Evolutionary conservation across 75 land plant genomes (phyloP).

Genomic region (Selaginella moellendorffii): DNA sequence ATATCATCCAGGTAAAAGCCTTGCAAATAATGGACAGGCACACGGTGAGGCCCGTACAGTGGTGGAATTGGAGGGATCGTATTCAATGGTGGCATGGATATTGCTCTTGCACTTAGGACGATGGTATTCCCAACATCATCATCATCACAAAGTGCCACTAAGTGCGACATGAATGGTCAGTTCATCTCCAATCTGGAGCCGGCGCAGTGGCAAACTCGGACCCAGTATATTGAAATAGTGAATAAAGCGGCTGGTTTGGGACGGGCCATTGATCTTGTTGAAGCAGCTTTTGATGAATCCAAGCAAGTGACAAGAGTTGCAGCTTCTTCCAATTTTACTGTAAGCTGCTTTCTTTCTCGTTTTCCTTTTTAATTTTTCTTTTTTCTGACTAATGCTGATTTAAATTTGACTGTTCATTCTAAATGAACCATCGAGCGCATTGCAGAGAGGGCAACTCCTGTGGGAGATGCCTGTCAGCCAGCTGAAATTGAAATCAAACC

Average conservation of each 20-base stretch:
- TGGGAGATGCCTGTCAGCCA: no score
- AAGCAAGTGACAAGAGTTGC: no score
- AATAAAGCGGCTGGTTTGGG: slow-evolving; percentile 86
- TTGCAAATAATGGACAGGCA: slow-evolving; percentile 90
- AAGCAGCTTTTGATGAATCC: slow-evolving; percentile 63
- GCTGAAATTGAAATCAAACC: no score
- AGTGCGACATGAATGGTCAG: slow-evolving; percentile 71
- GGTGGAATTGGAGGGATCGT: slow-evolving; percentile 92
- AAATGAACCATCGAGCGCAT: no score
- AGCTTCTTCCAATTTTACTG: no score
- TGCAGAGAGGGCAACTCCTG: no score
- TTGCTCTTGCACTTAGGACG: slow-evolving; percentile 82
- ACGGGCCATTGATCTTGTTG: slow-evolving; percentile 92
- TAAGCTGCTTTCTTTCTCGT: no score
- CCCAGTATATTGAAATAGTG: slow-evolving; percentile 68
- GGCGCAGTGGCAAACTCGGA: slow-evolving; percentile 87
- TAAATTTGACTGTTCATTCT: no score
- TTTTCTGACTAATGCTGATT: no score
- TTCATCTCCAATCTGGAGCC: slow-evolving; percentile 82
- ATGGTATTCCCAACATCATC: slow-evolving; percentile 57
- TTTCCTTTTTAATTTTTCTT: no score
- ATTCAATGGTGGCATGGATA: slow-evolving; percentile 77
- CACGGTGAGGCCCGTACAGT: slow-evolving; percentile 88
- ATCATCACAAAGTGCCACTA: slow-evolving; percentile 45
- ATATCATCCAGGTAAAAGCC: slow-evolving; percentile 71